A percentile compares a stretch with the other conserved stretches of the same genome.
These are phyloP conservation scores for Xylaria sp. DNA, from an alignment of 2,329 filamentous ascomycete species.

Conservation along the genomic window DNA sequence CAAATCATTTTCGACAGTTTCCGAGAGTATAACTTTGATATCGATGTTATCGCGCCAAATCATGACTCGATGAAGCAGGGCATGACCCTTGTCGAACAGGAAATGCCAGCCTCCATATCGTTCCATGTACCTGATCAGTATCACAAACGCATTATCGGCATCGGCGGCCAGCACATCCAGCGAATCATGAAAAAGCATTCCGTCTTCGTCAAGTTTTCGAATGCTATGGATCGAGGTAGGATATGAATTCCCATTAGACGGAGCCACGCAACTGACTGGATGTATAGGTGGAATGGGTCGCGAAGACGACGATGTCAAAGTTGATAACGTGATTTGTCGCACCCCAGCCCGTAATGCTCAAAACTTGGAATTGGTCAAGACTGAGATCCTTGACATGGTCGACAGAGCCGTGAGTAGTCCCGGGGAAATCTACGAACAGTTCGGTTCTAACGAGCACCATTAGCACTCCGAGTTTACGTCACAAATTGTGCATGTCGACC, in stretches of 20 bases:
- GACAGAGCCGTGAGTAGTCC: slow-evolving; percentile 79
- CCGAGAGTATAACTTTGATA: slow-evolving; percentile 99
- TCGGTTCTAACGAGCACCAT: slow-evolving; percentile 11
- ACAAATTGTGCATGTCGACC: slow-evolving; percentile 92
- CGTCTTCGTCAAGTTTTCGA: slow-evolving; percentile 99
- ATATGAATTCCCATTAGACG: neutral
- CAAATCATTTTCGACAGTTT: slow-evolving; percentile 99
- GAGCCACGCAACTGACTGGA: slow-evolving; percentile 17
- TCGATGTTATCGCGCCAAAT: slow-evolving; percentile 91
- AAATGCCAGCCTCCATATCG: slow-evolving; percentile 98
- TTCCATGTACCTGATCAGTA: slow-evolving; percentile 99
- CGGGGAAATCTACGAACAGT: neutral
- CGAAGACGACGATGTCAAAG: slow-evolving; percentile 97
- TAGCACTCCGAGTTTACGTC: slow-evolving; percentile 96
- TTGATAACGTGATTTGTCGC: slow-evolving; percentile 98
- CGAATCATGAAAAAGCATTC: slow-evolving; percentile 99
- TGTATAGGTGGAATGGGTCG: slow-evolving; percentile 77
- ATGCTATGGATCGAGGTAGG: slow-evolving; percentile 92
- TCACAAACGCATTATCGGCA: slow-evolving; percentile 98
- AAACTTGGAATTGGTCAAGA: slow-evolving; percentile 96
- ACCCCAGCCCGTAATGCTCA: slow-evolving; percentile 97
- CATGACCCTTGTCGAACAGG: slow-evolving; percentile 91
- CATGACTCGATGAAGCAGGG: slow-evolving; percentile 97
- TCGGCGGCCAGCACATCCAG: slow-evolving; percentile 97
- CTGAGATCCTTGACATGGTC: slow-evolving; percentile 99